phyloP scores from a whole-genome alignment of 1,139 yeast genomes.

The Blastobotrys buckinghamii region DNA sequence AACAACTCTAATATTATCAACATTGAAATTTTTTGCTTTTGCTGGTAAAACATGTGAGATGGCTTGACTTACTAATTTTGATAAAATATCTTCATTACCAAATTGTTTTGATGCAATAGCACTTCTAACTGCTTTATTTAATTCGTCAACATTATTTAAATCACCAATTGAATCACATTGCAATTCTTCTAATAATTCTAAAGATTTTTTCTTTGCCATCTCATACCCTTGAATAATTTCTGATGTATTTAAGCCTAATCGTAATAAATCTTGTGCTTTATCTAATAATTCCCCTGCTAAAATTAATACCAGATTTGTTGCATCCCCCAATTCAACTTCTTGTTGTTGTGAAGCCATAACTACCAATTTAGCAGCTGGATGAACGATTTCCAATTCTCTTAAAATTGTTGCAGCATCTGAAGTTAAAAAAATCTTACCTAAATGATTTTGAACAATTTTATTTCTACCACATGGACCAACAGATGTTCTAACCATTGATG shows the following conservation, averaged over 20 bases:
- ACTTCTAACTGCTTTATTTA: constrained; percentile 72
- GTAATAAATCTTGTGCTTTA: constrained; percentile 73
- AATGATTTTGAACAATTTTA: constrained; percentile 82
- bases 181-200: constrained; percentile 56
- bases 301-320: constrained; percentile 62
- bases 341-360: constrained; percentile 98
- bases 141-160: constrained; percentile 48
- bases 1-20: constrained; percentile 90
- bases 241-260: constrained; percentile 83
- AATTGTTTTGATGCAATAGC: constrained; percentile 92
- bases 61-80: constrained; percentile 81
- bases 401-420: constrained; percentile 97
- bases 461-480: constrained; percentile 98
- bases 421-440: constrained; percentile 82
- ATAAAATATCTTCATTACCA: constrained; percentile 74
- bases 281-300: constrained; percentile 89
- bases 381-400: constrained; percentile 87
- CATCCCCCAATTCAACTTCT: constrained; percentile 84
- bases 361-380: constrained; percentile 92
- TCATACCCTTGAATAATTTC: constrained; percentile 89
- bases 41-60: constrained; percentile 73
- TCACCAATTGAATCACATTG: constrained; percentile 60
- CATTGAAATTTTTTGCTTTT: constrained; percentile 62
- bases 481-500: constrained; percentile 85
- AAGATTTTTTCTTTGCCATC: constrained; percentile 70